Percentiles rank a stretch among this genome's conserved stretches.
phyloP scores from a whole-genome alignment of 148 eudicot species.

The Polygonum aviculare region DNA sequence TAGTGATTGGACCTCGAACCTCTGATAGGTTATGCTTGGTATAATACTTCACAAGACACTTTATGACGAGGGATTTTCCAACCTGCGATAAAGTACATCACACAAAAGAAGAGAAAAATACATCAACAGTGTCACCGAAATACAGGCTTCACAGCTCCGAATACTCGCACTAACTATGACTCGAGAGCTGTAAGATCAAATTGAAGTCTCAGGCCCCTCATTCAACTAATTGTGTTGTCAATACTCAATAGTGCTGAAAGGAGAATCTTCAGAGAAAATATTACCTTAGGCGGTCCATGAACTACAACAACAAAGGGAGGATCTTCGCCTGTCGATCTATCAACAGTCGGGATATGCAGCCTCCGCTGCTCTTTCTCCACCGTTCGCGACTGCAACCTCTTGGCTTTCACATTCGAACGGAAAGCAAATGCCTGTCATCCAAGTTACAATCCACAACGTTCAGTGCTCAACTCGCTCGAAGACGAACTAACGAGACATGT shows the following conservation, averaged over 20 bases:
- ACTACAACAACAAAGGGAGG: constrained; percentile 84
- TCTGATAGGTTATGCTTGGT: constrained; percentile 85
- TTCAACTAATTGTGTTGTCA: neutral
- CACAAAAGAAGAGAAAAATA: neutral
- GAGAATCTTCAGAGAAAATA: neutral
- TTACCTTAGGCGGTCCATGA: constrained; percentile 88
- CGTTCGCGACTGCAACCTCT: constrained; percentile 52
- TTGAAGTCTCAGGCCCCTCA: neutral
- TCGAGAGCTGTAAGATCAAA: neutral
- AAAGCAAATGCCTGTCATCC: constrained; percentile 64
- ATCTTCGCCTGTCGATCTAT: constrained; percentile 64
- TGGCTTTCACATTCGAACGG: constrained; percentile 67
- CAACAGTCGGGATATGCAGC: constrained; percentile 71
- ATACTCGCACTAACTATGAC: neutral
- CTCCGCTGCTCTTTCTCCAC: constrained; percentile 86
- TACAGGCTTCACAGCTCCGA: neutral
- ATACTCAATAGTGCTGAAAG: neutral
- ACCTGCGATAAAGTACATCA: constrained; percentile 31
- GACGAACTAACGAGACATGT: neutral
- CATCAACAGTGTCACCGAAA: neutral
- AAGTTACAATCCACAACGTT: neutral
- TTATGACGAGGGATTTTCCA: constrained; percentile 83
- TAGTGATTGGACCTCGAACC: constrained; percentile 77
- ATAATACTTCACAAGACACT: constrained; percentile 79
- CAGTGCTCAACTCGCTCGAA: neutral